Conservation (phyloP, 1,284 basidiomycete species). For the Omphalotus olearius region DNA sequence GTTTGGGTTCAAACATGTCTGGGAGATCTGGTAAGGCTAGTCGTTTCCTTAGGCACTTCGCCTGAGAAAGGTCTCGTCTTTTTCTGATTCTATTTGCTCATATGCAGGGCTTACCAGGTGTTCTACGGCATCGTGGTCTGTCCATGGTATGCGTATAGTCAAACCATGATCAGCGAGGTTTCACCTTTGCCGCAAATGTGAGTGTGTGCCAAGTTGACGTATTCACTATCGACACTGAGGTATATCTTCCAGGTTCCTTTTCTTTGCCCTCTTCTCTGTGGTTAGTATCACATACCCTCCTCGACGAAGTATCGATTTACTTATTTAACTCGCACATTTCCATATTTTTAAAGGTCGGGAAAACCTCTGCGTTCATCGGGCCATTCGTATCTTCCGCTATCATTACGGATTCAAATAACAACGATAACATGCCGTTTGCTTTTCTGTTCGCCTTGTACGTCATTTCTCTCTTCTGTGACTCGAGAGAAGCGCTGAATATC, state of each 20-base stretch:
- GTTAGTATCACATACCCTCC: slow-evolving; percentile 30
- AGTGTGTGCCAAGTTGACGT: slow-evolving; percentile 19
- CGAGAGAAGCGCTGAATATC: neutral
- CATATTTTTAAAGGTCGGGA: slow-evolving; percentile 44
- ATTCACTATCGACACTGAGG: slow-evolving; percentile 9
- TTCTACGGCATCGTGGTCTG: slow-evolving; percentile 79
- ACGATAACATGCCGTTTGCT: slow-evolving; percentile 79
- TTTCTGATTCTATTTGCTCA: neutral
- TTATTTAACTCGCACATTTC: neutral
- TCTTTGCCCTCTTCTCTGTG: slow-evolving; percentile 75
- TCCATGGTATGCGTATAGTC: slow-evolving; percentile 82
- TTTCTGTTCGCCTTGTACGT: slow-evolving; percentile 72
- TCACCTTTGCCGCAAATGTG: slow-evolving; percentile 72
- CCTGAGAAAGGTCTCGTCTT: neutral
- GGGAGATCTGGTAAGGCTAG: slow-evolving; percentile 66
- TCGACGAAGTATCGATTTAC: neutral
- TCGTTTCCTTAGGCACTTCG: neutral
- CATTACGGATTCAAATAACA: slow-evolving; percentile 64
- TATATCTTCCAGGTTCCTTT: slow-evolving; percentile 53
- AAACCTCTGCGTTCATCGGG: slow-evolving; percentile 80
- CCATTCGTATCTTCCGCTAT: slow-evolving; percentile 76
- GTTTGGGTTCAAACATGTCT: slow-evolving; percentile 79
- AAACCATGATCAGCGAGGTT: slow-evolving; percentile 84
- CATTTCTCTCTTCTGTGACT: neutral
- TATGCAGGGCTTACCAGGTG: slow-evolving; percentile 56